Conservation (phyloP, 345 rosid species). For the Garcia nutans region DNA sequence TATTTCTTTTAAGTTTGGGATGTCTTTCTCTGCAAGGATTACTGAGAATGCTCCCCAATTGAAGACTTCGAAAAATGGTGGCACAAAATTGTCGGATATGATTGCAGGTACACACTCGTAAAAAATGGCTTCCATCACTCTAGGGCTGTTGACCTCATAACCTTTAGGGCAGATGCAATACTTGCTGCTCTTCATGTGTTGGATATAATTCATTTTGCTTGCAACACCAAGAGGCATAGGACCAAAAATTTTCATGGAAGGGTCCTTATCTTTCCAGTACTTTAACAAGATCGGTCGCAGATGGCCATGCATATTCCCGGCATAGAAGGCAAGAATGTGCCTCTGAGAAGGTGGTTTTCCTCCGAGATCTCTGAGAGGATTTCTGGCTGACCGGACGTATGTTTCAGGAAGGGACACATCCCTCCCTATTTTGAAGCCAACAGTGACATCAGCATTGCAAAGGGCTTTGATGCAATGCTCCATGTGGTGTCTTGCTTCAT, state of each 20-base stretch:
- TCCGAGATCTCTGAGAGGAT: slow-evolving; percentile 87
- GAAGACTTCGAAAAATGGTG: slow-evolving; percentile 83
- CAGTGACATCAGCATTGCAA: slow-evolving; percentile 89
- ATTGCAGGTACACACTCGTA: slow-evolving; percentile 92
- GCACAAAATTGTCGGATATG: slow-evolving; percentile 84
- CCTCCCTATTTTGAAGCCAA: slow-evolving; percentile 90
- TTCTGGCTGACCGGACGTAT: slow-evolving; percentile 82
- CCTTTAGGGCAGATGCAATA: slow-evolving; percentile 93
- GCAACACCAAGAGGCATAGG: slow-evolving; percentile 84
- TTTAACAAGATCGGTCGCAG: slow-evolving; percentile 64
- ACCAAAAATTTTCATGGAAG: slow-evolving; percentile 73
- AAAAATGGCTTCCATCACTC: slow-evolving; percentile 86
- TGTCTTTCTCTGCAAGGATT: slow-evolving; percentile 78
- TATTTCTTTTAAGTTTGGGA: slow-evolving; percentile 63
- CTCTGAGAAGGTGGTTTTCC: slow-evolving; percentile 75
- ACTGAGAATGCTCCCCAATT: slow-evolving; percentile 75
- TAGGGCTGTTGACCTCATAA: slow-evolving; percentile 87
- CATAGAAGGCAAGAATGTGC: slow-evolving; percentile 78
- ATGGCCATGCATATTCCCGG: slow-evolving; percentile 85
- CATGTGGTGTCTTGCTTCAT: slow-evolving; percentile 98
- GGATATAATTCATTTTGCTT: slow-evolving; percentile 91
- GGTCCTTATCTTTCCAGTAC: slow-evolving; percentile 86
- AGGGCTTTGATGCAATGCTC: slow-evolving; percentile 92
- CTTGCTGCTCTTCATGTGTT: slow-evolving; percentile 90
- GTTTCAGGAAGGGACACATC: slow-evolving; percentile 96